These are phyloP conservation scores for Podila minutissima DNA, from an alignment of 192 early-diverging fungal species.

Conservation along the genomic window DNA sequence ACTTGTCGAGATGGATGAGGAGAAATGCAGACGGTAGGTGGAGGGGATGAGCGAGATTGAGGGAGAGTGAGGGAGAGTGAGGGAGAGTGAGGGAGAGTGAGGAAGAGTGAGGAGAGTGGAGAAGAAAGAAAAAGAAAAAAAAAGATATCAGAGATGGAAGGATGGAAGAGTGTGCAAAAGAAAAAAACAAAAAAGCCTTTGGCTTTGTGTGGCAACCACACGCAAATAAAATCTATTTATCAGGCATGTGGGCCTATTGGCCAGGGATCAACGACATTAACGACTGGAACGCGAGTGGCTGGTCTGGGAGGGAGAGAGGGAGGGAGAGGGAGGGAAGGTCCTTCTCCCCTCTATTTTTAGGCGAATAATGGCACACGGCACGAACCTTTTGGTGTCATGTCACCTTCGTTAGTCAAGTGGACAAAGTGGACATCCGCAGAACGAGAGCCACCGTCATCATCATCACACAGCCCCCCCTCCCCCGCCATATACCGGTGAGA, in stretches of 20 bases:
- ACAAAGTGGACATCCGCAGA: not conserved
- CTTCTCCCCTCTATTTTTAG: no score
- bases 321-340: slow-evolving; percentile 1
- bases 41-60: slow-evolving; percentile 24
- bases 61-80: slow-evolving; percentile 5
- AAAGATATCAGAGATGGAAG: no score
- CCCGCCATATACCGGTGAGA: no score
- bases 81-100: slow-evolving; percentile 9
- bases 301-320: not conserved
- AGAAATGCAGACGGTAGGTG: slow-evolving; percentile 9
- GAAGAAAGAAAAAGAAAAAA: slow-evolving; percentile 2
- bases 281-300: no score
- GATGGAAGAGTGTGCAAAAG: not conserved
- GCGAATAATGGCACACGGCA: not conserved
- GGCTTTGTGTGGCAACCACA: no score
- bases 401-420: not conserved
- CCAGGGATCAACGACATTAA: no score
- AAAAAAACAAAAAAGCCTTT: slow-evolving; percentile 8
- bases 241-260: no score
- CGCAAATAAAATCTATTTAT: no score
- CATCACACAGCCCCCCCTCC: not conserved
- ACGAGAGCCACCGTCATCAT: not conserved
- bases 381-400: not conserved
- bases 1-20: not conserved
- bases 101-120: slow-evolving; percentile 4